Conservation (phyloP, 192 early-diverging fungal species). For the Cetraspora pellucida region DNA sequence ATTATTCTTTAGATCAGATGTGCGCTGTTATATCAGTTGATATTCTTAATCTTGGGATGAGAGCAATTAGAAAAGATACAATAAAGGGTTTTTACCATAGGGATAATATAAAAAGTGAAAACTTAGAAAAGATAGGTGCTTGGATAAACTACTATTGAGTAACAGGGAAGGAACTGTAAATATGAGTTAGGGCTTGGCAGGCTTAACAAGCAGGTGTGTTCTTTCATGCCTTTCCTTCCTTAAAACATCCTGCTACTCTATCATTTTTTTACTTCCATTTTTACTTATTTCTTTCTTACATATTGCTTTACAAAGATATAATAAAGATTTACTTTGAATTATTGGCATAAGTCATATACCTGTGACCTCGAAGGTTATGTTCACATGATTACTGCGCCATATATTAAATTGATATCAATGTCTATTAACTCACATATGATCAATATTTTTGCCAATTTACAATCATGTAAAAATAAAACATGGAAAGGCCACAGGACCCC, state of each 20-base stretch:
- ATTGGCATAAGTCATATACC: background rate
- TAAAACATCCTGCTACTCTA: conserved; percentile 29
- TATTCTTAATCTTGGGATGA: conserved; percentile 23
- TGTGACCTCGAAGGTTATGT: too few relatives aligned
- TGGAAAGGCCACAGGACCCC: too few relatives aligned
- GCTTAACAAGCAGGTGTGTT: conserved; percentile 22
- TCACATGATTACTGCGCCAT: too few relatives aligned
- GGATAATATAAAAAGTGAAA: conserved; percentile 22
- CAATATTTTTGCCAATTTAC: too few relatives aligned
- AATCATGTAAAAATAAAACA: too few relatives aligned
- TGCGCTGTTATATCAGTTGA: conserved; percentile 17
- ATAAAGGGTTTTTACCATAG: conserved; percentile 26
- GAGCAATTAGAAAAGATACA: conserved; percentile 22
- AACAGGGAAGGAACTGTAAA: conserved; percentile 24
- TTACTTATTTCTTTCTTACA: background rate
- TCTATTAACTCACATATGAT: too few relatives aligned
- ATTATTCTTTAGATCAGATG: conserved; percentile 22
- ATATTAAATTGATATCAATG: too few relatives aligned
- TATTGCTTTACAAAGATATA: conserved; percentile 20
- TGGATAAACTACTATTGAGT: conserved; percentile 24
- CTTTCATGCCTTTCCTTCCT: conserved; percentile 29
- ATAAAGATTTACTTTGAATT: conserved; percentile 9
- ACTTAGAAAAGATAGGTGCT: conserved; percentile 32
- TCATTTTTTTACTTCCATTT: conserved; percentile 22
- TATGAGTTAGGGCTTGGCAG: conserved; percentile 31